Evolutionary conservation across 2,329 filamentous ascomycete species (phyloP).

Genomic region (Botryosphaeria agaves): DNA sequence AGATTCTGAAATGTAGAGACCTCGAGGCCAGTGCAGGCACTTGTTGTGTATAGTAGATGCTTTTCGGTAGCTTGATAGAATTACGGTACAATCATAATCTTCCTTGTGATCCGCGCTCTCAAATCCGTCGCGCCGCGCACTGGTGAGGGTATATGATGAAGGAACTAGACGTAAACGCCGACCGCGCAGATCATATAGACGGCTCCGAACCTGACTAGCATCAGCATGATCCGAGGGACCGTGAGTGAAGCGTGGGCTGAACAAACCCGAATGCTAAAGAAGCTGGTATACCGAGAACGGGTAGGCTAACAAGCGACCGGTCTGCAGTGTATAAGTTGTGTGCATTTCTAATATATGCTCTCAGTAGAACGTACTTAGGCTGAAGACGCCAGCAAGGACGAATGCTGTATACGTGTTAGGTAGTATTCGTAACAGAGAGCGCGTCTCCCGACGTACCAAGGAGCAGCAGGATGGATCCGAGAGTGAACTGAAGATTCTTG

Average conservation of each 20-base stretch:
- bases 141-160: no score
- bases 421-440: constrained; percentile 3
- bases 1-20: no score
- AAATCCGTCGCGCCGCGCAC: no score
- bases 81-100: no score
- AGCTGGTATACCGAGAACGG: constrained; percentile 66
- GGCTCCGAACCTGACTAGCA: constrained; percentile 55
- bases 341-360: constrained; percentile 3
- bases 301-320: constrained; percentile 61
- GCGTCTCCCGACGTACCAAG: constrained; percentile 36
- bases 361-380: constrained; percentile 48
- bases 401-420: constrained; percentile 31
- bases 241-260: constrained; percentile 9
- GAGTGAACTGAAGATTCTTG: constrained; percentile 69
- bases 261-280: constrained; percentile 79
- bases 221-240: constrained; percentile 4
- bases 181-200: constrained; percentile 99
- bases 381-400: constrained; percentile 60
- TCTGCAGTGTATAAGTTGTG: constrained; percentile 36
- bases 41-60: no score
- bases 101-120: no score
- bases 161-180: constrained; percentile 82
- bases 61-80: no score
- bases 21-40: no score
- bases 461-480: constrained; percentile 61